phyloP scores from a whole-genome alignment of 345 rosid species.

The Eucalyptus tenuipes region DNA sequence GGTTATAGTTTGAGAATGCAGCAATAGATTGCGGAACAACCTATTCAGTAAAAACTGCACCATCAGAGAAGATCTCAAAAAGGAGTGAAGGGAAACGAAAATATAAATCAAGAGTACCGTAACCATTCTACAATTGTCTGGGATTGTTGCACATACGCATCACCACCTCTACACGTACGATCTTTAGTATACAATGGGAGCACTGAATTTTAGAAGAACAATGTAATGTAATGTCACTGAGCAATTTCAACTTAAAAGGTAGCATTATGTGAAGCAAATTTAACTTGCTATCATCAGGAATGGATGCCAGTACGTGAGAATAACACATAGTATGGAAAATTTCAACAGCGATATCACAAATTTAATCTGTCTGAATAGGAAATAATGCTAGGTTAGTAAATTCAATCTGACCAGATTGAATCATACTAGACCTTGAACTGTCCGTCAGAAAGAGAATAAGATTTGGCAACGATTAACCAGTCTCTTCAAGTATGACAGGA shows the following conservation, averaged over 20 bases:
- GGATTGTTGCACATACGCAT: background rate
- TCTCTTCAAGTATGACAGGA: background rate
- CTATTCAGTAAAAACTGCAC: constrained; percentile 9
- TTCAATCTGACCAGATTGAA: background rate
- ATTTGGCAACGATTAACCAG: background rate
- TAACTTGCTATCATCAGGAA: background rate
- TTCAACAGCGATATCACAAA: background rate
- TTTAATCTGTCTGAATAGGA: accelerated
- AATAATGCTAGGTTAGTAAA: background rate
- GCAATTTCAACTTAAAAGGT: background rate
- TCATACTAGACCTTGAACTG: background rate
- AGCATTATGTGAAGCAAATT: background rate
- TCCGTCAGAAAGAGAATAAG: background rate
- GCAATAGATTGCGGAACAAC: constrained; percentile 74
- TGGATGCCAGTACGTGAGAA: accelerated
- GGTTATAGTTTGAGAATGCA: constrained; percentile 35
- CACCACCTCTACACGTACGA: background rate
- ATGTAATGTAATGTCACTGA: background rate
- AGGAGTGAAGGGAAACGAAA: background rate
- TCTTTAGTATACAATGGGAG: background rate
- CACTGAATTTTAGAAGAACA: background rate
- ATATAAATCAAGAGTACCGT: background rate
- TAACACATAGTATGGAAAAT: background rate
- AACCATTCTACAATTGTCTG: background rate
- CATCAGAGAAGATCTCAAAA: background rate